A percentile compares a stretch with the other conserved stretches of the same genome.
Evolutionary conservation across 192 early-diverging fungal genomes (phyloP).

Genomic region (Linderina pennispora): DNA sequence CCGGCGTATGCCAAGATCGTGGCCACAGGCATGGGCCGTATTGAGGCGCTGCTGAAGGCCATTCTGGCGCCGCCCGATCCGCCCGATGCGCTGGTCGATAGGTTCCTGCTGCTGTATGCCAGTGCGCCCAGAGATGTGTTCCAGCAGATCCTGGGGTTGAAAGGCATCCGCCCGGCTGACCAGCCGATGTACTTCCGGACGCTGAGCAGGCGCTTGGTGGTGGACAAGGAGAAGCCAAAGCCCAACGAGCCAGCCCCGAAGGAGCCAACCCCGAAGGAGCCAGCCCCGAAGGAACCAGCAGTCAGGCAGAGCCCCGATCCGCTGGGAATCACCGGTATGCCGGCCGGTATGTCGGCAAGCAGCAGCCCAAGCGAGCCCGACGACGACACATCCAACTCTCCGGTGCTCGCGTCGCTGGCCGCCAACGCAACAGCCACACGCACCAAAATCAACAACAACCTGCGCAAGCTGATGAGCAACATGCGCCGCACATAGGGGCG

Average conservation of each 20-base stretch:
- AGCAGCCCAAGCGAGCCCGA: not conserved
- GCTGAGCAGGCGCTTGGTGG: slow-evolving; percentile 7
- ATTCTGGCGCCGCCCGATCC: slow-evolving; percentile 82
- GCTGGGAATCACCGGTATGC: slow-evolving; percentile 25
- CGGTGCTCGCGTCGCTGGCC: slow-evolving; percentile 25
- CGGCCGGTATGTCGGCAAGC: not conserved
- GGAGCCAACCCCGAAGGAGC: slow-evolving; percentile 8
- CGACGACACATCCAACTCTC: slow-evolving; percentile 12
- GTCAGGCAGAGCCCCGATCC: slow-evolving; percentile 9
- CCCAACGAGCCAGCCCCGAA: not conserved
- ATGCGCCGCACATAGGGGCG: slow-evolving; percentile 23
- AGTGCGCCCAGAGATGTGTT: slow-evolving; percentile 65
- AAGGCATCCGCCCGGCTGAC: slow-evolving; percentile 62
- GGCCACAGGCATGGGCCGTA: slow-evolving; percentile 66
- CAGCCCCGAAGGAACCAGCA: not conserved
- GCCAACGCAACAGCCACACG: slow-evolving; percentile 41
- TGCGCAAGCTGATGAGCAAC: slow-evolving; percentile 46
- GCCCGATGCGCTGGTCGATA: slow-evolving; percentile 74
- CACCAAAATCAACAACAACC: slow-evolving; percentile 42
- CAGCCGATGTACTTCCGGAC: slow-evolving; percentile 40
- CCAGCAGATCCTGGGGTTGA: slow-evolving; percentile 78
- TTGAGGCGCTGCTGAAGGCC: slow-evolving; percentile 87
- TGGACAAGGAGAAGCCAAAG: not conserved
- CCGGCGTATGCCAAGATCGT: slow-evolving; percentile 80
- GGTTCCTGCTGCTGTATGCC: slow-evolving; percentile 81